Base-by-base conservation (phyloP, 495 filamentous ascomycete species). In the Parathielavia hyrcaniae region DNA sequence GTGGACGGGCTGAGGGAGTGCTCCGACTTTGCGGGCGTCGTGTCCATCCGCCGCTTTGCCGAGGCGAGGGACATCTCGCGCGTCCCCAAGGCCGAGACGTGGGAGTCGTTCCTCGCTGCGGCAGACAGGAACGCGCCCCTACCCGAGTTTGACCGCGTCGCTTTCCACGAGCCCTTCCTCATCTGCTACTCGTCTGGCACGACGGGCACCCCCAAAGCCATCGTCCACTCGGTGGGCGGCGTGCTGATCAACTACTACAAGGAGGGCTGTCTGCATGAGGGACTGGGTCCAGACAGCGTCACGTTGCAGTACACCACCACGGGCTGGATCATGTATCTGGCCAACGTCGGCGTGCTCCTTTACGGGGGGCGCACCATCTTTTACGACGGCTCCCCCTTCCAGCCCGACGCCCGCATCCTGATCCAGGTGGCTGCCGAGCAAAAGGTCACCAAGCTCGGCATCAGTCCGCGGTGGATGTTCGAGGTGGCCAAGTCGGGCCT, bases 291-390 rank as follows among this genome's bases (percentile, higher is more conserved):
- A 0, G 68, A 79, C 11, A 79, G 64, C 35, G 78, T 84, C 17
- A 68, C 72, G 13, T 61, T 79, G 54, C 80, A 88, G 71, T 84
- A 80, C 61, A 83, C 78, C 16, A 84, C 81, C 44, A 88, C 85
- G 0, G 88, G 88, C 7, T 92, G 88, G 88, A 91, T 92, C 64
- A 92, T 92, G 88, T 91, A 91, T 68, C 69, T 89, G 34, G 67
- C 78, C 19, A 76, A 75, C 49, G 70, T 86, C 17, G 69, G 71
- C 34, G 69, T 71, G 4, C 72, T 90, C 14, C 64, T 85, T 0
- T 64, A 70, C 23, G 86, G 88, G 9, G 75, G 75, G 0, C 75
- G 80, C 34, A 69, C 80, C 10, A 66, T 92, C 46, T 67, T 90
- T 7, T 92, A 91, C 68, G 88, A 92, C 67, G 88, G 88, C 14